Evolutionary conservation across 2,329 filamentous ascomycete species (phyloP), one percentile per base, ranked within the genome.

Genomic region (Decorospora gaudefroyi): DNA sequence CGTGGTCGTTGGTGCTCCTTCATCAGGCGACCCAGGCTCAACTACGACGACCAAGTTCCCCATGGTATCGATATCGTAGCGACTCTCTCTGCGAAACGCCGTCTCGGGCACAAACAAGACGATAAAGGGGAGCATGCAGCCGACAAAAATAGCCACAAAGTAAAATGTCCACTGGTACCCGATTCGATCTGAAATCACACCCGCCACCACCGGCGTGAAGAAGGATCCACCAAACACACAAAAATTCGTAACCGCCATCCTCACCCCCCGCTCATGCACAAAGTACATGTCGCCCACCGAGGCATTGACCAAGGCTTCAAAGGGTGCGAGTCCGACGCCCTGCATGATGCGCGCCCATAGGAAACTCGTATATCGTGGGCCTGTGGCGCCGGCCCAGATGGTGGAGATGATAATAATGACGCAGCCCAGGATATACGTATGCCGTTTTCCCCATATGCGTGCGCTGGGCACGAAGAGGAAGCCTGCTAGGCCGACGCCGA

Each of bases 141-240:
- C 88, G 30, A 84, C 80, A 71, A 96, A 95, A 55, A 96, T 96
- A 46, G 90, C 83, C 10, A 95, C 83, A 28, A 96, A 80, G 69
- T 91, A 90, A 64, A 96, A 96, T 0, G 85, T 86, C 90, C 90
- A 96, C 65, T 81, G 74, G 86, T 90, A 95, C n/a, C 84, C 83
- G 35, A 95, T 77, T 0, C 77, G 76, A 33, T 81, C 73, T 3
- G 90, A 90, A 59, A 96, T 91, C 71, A 90, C 90, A 23, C 91
- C 91, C 1, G 91, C 90, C 16, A 96, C 73, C n/a, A 96, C 89
- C 0, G 92, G 92, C 0, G 92, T 96, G 55, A 87, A 78, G 64
- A 88, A 88, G 1, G 84, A 81, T 11, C 84, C 84, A 2, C 85
- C 85, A 53, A 87, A 88, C 2, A 88, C 73, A n/a, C 82, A 78